Evolutionary conservation across 78 protist genomes (phyloP).

Genomic region (Anaeramoeba ignava): DNA sequence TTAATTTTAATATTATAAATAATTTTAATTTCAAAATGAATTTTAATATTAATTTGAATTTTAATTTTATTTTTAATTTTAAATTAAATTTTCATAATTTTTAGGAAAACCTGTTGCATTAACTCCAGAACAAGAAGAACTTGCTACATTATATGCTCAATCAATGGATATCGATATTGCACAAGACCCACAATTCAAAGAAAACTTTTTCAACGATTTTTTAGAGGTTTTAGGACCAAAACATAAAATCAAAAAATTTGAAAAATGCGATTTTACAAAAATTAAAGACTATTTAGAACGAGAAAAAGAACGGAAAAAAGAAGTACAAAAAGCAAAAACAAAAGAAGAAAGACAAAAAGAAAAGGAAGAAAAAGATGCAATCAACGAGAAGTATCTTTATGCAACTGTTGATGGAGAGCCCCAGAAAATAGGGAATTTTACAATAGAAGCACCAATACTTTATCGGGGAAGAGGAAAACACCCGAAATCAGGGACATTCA

Average conservation of each 20-base stretch:
- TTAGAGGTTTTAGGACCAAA: conserved; percentile 3
- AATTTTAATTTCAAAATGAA: too few species aligned
- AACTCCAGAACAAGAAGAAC: conserved; percentile 59
- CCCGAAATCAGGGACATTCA: conserved; percentile 76
- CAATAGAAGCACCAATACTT: conserved; percentile 95
- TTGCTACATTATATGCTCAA: conserved; percentile 77
- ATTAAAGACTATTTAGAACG: conserved; percentile 40
- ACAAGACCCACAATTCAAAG: neutral
- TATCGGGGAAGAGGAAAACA: conserved; percentile 99
- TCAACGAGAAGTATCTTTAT: conserved; percentile 45
- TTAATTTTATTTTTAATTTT: too few species aligned
- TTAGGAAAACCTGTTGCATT: conserved; percentile 44
- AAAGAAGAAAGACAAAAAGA: conserved; percentile 2
- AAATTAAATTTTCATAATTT: too few species aligned
- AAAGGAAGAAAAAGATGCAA: conserved; percentile 38
- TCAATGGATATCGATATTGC: conserved; percentile 49
- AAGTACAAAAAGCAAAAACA: neutral
- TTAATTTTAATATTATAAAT: too few species aligned
- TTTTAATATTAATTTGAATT: too few species aligned
- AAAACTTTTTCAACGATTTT: conserved; percentile 24
- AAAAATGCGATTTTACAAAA: conserved; percentile 58
- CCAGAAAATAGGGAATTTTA: conserved; percentile 76
- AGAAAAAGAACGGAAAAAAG: conserved; percentile 35
- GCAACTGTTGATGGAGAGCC: conserved; percentile 80
- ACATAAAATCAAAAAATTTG: conserved; percentile 26